Evolutionary conservation across 495 filamentous ascomycete genomes (phyloP), one percentile per base, ranked within the genome.

Genomic region (Podospora australis): DNA sequence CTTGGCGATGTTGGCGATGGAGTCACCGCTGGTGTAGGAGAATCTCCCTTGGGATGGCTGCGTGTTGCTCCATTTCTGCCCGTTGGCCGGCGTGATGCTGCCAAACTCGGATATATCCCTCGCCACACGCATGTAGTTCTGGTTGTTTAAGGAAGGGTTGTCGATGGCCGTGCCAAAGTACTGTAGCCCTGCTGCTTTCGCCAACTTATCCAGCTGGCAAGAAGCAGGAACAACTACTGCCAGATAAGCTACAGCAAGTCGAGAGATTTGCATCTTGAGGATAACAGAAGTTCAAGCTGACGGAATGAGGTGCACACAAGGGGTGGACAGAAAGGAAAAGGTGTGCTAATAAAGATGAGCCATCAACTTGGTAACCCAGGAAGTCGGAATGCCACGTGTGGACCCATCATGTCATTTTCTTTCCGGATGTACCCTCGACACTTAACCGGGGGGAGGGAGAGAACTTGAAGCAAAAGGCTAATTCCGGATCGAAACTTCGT

Each of bases 151-250:
- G 48, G 74, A 72, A 3, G 58, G 52, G 51, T 80, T 79, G 46
- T 81, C 78, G 11, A 77, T 74, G 0, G 77, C 79, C 6, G 73
- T 72, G 28, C 80, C 80, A 51, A 82, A 80, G 59, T 80, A 82
- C 6, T 62, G 17, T 35, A 71, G 62, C 23, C 75, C 71, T 22
- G 68, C 69, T 1, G 72, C 72, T 20, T 73, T 68, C 32, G 72
- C 75, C 24, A 75, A 68, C 8, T 69, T 63, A 39, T 81, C 59
- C 2, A 80, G 60, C 28, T 67, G 63, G 9, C 59, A 14, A 21
- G 21, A 23, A 11, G 13, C 38, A 6, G 38, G 4, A 14, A 16
- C 36, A 19, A 23, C n/a, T 30, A 13, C 26, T 13, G 26, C 26
- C 26, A 30, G 6, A 30, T 6, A 30, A 13, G 13, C 13, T 6